A percentile compares a stretch with the other conserved stretches of the same genome.
Evolutionary conservation across 1,139 yeast species (phyloP).

Genomic region (Saccharomyces hybrid): DNA sequence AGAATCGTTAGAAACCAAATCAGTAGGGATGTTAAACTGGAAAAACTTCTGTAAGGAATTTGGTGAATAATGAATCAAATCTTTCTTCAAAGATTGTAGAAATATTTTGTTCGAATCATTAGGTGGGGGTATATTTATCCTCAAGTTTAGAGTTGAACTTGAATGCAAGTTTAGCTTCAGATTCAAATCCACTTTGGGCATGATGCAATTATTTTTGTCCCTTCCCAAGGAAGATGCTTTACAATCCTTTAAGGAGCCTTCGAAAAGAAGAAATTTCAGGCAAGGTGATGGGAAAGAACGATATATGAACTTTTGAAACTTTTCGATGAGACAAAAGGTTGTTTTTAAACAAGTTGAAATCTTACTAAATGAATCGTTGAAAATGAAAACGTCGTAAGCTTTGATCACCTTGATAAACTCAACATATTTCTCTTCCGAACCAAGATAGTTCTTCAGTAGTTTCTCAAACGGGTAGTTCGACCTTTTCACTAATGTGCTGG

Average conservation of each 20-base stretch:
- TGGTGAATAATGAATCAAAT: conserved; percentile 36
- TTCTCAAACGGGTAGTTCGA: conserved; percentile 47
- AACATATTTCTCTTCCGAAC: conserved; percentile 32
- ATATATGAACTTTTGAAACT: conserved; percentile 21
- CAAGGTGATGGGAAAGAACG: background rate
- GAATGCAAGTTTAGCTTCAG: background rate
- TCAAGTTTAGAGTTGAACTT: conserved; percentile 13
- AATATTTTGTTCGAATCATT: conserved; percentile 20
- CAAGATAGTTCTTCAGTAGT: conserved; percentile 27
- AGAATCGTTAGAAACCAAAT: conserved; percentile 16
- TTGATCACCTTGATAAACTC: conserved; percentile 18
- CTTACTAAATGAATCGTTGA: conserved; percentile 27
- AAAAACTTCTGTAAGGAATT: conserved; percentile 27
- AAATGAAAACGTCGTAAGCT: conserved; percentile 18
- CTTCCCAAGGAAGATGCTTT: background rate
- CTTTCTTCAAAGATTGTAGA: conserved; percentile 33
- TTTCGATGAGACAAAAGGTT: conserved; percentile 19
- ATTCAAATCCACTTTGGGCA: background rate
- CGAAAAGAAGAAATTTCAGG: background rate
- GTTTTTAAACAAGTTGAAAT: conserved; percentile 16
- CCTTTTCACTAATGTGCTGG: conserved; percentile 63
- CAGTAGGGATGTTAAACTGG: conserved; percentile 20
- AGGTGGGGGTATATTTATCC: conserved; percentile 19
- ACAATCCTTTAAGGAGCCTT: background rate
- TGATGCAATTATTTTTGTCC: background rate